These are phyloP conservation scores for Theileria equi DNA, from an alignment of 169 alveolate species.

Conservation along the genomic window DNA sequence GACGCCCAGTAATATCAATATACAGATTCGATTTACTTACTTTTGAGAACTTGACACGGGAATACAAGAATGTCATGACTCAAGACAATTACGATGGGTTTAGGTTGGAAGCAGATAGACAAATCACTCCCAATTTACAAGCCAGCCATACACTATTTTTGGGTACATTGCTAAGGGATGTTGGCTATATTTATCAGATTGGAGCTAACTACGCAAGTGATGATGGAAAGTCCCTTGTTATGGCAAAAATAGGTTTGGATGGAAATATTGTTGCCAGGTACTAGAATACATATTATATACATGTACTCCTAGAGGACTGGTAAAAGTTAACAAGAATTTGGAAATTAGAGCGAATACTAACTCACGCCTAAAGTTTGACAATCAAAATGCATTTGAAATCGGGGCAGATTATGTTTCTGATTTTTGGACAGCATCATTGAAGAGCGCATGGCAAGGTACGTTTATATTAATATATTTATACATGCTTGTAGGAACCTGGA, in stretches of 20 bases:
- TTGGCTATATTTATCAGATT: slow-evolving; percentile 83
- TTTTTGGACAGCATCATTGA: slow-evolving; percentile 77
- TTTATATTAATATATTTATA: background rate
- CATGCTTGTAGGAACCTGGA: slow-evolving; percentile 76
- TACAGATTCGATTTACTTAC: slow-evolving; percentile 42
- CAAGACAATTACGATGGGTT: slow-evolving; percentile 90
- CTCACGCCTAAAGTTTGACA: slow-evolving; percentile 76
- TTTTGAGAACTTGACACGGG: slow-evolving; percentile 81
- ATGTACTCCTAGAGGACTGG: slow-evolving; percentile 46
- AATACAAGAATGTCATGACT: slow-evolving; percentile 80
- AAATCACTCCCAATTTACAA: slow-evolving; percentile 77
- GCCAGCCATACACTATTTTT: slow-evolving; percentile 81
- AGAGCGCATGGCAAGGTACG: slow-evolving; percentile 83
- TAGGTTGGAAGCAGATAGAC: slow-evolving; percentile 85
- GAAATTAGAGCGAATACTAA: slow-evolving; percentile 80
- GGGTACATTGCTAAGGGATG: slow-evolving; percentile 80
- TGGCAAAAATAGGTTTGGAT: slow-evolving; percentile 80
- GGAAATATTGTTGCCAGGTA: slow-evolving; percentile 78
- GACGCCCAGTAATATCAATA: background rate
- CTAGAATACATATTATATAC: background rate
- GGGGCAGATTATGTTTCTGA: slow-evolving; percentile 80
- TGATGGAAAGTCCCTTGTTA: slow-evolving; percentile 76
- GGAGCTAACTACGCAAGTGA: slow-evolving; percentile 84
- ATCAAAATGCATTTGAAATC: slow-evolving; percentile 81
- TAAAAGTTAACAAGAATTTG: slow-evolving; percentile 56